Evolutionary conservation across 2,329 filamentous ascomycete species (phyloP).

Genomic region (Raffaelea deltoideospora): DNA sequence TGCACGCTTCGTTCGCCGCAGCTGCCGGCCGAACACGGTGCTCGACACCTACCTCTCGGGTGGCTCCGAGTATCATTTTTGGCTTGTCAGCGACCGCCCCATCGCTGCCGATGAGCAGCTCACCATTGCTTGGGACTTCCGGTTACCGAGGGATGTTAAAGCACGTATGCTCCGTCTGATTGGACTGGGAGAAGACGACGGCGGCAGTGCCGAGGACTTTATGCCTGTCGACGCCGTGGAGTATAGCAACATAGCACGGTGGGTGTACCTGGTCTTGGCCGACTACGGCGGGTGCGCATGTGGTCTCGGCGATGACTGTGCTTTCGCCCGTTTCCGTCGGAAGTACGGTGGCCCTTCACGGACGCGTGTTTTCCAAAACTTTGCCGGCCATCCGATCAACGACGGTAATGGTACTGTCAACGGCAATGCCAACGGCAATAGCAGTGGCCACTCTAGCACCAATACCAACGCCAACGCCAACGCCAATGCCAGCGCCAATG

Average conservation of each 20-base stretch:
- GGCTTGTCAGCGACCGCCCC: constrained; percentile 69
- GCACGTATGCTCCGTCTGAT: constrained; percentile 42
- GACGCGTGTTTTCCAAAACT: no score
- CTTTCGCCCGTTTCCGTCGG: constrained; percentile 47
- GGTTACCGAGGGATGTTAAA: constrained; percentile 37
- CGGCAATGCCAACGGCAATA: no score
- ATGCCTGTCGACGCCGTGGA: constrained; percentile 43
- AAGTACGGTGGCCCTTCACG: constrained; percentile 31
- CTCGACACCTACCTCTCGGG: constrained; percentile 76
- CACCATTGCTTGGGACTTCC: constrained; percentile 55
- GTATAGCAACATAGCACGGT: constrained; percentile 43
- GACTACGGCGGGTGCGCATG: constrained; percentile 73
- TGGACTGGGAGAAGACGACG: constrained; percentile 50
- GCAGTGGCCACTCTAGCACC: no score
- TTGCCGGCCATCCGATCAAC: no score
- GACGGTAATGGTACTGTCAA: no score
- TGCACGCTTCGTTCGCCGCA: constrained; percentile 79
- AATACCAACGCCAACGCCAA: no score
- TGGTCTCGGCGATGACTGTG: constrained; percentile 45
- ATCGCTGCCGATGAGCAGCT: constrained; percentile 52
- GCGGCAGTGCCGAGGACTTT: constrained; percentile 29
- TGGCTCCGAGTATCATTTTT: constrained; percentile 74
- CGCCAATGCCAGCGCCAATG: constrained; percentile 13
- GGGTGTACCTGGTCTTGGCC: constrained; percentile 55
- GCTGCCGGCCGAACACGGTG: constrained; percentile 78